Conservation (phyloP, 176 grass and related monocot genomes). For the Metroxylon sagu region DNA sequence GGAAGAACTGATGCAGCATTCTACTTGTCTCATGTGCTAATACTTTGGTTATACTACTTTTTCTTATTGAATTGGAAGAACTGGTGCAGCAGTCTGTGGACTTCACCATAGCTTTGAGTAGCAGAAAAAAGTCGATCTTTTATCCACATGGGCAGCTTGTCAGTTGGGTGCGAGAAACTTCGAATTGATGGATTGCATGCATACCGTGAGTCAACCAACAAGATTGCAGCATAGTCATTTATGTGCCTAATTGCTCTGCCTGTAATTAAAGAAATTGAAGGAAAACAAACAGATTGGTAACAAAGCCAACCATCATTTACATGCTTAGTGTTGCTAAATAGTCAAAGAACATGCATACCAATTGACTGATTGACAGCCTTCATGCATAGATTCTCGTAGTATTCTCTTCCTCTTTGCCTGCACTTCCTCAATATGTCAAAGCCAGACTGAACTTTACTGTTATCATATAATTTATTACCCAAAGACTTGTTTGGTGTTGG, state of each 20-base stretch:
- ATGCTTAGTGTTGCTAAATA: neutral
- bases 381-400: conserved; percentile 97
- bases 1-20: no score
- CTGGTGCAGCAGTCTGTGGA: conserved; percentile 54
- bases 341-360: conserved; percentile 30
- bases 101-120: conserved; percentile 66
- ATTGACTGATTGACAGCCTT: conserved; percentile 98
- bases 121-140: conserved; percentile 51
- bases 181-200: conserved; percentile 23
- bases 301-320: no score
- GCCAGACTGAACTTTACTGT: conserved; percentile 44
- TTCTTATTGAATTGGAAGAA: conserved; percentile 78
- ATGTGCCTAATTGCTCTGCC: conserved; percentile 91
- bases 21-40: no score
- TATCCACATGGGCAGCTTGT: conserved; percentile 88
- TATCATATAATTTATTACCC: conserved; percentile 30
- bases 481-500: conserved; percentile 12
- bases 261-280: conserved; percentile 33
- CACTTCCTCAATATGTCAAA: conserved; percentile 64
- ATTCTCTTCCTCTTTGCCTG: conserved; percentile 61
- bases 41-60: neutral
- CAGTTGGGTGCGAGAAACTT: conserved; percentile 37
- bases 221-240: conserved; percentile 92
- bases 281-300: neutral
- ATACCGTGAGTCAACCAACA: conserved; percentile 82